Conservation (phyloP, 2,329 filamentous ascomycete species). For the Dendrostoma leiphaemia region DNA sequence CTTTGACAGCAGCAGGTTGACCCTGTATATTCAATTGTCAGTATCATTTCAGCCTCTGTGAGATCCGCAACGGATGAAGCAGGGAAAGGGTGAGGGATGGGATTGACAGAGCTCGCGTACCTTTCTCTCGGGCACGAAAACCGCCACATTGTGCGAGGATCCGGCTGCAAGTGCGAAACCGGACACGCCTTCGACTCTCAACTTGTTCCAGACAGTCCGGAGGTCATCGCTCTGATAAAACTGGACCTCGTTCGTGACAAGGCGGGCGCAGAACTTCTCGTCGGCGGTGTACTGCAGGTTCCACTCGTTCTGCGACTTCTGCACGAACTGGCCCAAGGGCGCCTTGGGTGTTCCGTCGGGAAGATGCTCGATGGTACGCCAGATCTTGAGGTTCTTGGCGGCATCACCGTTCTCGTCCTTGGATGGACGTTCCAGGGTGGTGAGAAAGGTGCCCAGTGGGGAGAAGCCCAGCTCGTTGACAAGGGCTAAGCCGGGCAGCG, state of each 20-base stretch:
- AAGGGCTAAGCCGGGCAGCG: conserved; percentile 68
- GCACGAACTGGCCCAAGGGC: conserved; percentile 85
- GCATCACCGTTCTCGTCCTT: conserved; percentile 95
- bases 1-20: conserved; percentile 88
- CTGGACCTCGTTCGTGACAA: conserved; percentile 95
- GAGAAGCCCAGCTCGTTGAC: conserved; percentile 96
- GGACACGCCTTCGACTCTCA: conserved; percentile 84
- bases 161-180: conserved; percentile 90
- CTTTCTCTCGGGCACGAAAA: conserved; percentile 95
- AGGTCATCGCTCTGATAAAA: conserved; percentile 91
- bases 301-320: conserved; percentile 94
- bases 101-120: conserved; percentile 44
- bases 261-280: conserved; percentile 88
- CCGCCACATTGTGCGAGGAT: conserved; percentile 85
- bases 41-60: background rate
- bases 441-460: conserved; percentile 85
- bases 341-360: conserved; percentile 63
- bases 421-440: conserved; percentile 90
- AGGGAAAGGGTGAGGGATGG: too few species aligned
- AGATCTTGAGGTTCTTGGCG: conserved; percentile 95
- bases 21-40: conserved; percentile 55
- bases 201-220: conserved; percentile 88
- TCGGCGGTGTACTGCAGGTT: conserved; percentile 96
- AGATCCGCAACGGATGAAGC: too few species aligned
- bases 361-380: conserved; percentile 75